Base-by-base conservation (phyloP, 176 grass and related monocot species). In the Hyparrhenia diplandra region DNA sequence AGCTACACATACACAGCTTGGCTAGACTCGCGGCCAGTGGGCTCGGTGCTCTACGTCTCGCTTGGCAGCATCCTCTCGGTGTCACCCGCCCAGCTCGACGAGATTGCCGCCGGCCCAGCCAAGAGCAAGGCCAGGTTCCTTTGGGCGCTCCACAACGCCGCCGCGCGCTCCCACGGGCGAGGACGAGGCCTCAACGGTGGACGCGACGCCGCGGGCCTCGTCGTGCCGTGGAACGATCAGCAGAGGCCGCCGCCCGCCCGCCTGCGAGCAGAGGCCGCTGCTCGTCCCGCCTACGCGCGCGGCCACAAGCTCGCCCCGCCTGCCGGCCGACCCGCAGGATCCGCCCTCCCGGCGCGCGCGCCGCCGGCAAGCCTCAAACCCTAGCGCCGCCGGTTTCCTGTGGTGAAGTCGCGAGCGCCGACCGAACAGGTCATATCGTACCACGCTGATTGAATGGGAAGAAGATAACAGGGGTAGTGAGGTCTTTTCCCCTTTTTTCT, bases 1-100 rank as follows among this genome's bases (percentile, higher is more conserved):
- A n/a, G 29, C 75, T 78, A 81, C 80, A 55, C 61, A 24, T n/a
- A n/a, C n/a, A n/a, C n/a, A n/a, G 24, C 31, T 2, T 89, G 84
- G 87, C 64, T 92, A 60, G 72, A 82, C 47, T 13, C 71, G 2
- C 87, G 89, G 3, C 87, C 81, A 0, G 42, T 0, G 5, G 37
- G 42, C 60, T 89, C 72, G 0, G 80, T 87, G 77, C 8, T 89
- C 2, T 89, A 89, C 18, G 84, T 92, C 13, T 87, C 87, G 3
- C 41, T 89, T 5, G 87, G 87, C 47, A 92, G 90, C 76, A 89
- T 82, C 77, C 72, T 89, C 24, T 83, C 80, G 1, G 73, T 92
- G 37, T 69, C 87, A 8, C 1, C 18, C 2, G 2, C 73, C 3
- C 60, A 90, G 73, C 52, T 87, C 10, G 54, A 85, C 34, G 87